A percentile compares a stretch with the other conserved stretches of the same genome.
Evolutionary conservation across 2,329 filamentous ascomycete species (phyloP).

Genomic region (Raffaelea albimanens): DNA sequence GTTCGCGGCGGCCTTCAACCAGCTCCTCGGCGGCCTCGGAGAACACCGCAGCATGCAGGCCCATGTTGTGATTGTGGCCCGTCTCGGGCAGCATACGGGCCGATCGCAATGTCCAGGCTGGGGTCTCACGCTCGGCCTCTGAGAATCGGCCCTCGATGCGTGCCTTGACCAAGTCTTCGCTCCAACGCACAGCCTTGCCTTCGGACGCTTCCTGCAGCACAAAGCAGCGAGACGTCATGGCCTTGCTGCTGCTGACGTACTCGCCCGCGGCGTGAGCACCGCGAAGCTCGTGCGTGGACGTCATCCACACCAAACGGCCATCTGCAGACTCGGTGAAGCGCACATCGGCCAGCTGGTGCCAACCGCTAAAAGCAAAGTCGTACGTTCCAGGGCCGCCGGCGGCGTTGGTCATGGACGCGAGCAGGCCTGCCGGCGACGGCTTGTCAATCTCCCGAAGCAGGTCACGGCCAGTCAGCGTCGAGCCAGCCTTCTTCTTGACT

Average conservation of each 20-base stretch:
- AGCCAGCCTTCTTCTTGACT: conserved; percentile 58
- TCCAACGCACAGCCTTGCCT: conserved; percentile 63
- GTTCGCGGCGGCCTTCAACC: conserved; percentile 54
- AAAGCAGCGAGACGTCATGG: conserved; percentile 57
- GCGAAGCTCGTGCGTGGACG: conserved; percentile 52
- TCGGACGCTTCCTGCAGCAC: conserved; percentile 68
- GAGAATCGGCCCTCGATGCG: conserved; percentile 77
- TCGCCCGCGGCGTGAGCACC: conserved; percentile 40
- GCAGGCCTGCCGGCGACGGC: conserved; percentile 54
- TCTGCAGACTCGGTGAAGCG: conserved; percentile 65
- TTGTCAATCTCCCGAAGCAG: conserved; percentile 80
- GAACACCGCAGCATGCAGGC: conserved; percentile 58
- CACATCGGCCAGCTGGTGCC: conserved; percentile 58
- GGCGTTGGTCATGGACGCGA: conserved; percentile 54
- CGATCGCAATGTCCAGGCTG: conserved; percentile 71
- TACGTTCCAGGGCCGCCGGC: conserved; percentile 51
- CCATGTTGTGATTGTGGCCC: conserved; percentile 36
- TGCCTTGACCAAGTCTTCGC: conserved; percentile 80
- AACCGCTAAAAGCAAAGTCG: conserved; percentile 68
- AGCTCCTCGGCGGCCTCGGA: conserved; percentile 57
- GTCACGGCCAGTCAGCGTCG: conserved; percentile 61
- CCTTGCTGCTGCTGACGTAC: conserved; percentile 33
- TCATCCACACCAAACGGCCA: conserved; percentile 57
- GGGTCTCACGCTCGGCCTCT: conserved; percentile 72
- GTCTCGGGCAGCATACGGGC: conserved; percentile 40